phyloP scores from a whole-genome alignment of 352 stramenopile genomes.

The Phytophthora sojae region DNA sequence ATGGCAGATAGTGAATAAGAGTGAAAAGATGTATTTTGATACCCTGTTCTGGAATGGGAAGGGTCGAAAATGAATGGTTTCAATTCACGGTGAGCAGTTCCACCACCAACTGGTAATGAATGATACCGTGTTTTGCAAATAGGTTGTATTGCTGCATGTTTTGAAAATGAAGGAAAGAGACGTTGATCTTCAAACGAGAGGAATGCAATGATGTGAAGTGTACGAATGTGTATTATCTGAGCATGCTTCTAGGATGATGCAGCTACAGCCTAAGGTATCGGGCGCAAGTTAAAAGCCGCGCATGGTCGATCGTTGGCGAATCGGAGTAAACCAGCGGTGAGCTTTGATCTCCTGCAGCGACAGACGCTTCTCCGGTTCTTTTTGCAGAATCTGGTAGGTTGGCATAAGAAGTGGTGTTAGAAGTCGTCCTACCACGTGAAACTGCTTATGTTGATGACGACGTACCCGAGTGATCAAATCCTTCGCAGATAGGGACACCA shows the following conservation, averaged over 20 bases:
- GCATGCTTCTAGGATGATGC: not conserved
- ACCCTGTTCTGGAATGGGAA: not conserved
- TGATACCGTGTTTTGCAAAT: not conserved
- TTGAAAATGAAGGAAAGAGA: not conserved
- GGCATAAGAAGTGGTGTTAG: not conserved
- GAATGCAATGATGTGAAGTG: not conserved
- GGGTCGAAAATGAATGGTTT: not conserved
- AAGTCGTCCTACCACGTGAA: not conserved
- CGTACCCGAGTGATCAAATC: slow-evolving; percentile 76
- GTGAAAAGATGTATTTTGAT: not conserved
- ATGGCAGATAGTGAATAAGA: not conserved
- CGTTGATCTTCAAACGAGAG: too few species aligned
- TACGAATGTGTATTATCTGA: not conserved
- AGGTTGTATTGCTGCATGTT: too few species aligned
- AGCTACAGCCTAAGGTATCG: slow-evolving; percentile 15
- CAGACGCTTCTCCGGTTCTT: slow-evolving; percentile 64
- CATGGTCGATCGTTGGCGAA: slow-evolving; percentile 55
- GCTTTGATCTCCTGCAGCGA: slow-evolving; percentile 76
- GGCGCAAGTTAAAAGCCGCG: slow-evolving; percentile 36
- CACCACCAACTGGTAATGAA: not conserved
- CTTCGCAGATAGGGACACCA: slow-evolving; percentile 75
- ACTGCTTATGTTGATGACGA: not conserved
- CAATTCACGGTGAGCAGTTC: not conserved
- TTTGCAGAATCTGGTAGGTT: slow-evolving; percentile 71
- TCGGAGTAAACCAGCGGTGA: slow-evolving; percentile 79